phyloP scores from a whole-genome alignment of 208 protist species.

The Lotmaria passim region DNA sequence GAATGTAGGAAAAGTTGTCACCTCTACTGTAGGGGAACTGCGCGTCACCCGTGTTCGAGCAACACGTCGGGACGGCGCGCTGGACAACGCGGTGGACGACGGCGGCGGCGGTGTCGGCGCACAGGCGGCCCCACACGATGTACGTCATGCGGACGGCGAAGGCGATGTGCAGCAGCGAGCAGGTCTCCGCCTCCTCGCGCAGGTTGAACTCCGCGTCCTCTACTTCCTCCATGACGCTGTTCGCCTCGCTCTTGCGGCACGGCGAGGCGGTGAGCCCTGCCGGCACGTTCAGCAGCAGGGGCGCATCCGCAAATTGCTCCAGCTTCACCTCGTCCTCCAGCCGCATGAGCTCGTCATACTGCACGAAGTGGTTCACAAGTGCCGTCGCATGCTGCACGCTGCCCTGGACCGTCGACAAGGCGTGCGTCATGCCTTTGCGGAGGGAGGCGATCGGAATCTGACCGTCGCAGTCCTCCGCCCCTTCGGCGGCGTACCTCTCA shows the following conservation, averaged over 20 bases:
- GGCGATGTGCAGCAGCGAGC: slow-evolving; percentile 72
- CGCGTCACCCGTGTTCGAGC: not conserved
- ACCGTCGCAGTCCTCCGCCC: slow-evolving; percentile 72
- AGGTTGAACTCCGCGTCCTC: slow-evolving; percentile 53
- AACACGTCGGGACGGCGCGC: slow-evolving; percentile 14
- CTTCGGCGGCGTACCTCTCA: slow-evolving; percentile 44
- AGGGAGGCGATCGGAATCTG: slow-evolving; percentile 63
- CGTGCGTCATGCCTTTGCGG: slow-evolving; percentile 41
- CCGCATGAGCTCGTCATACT: slow-evolving; percentile 70
- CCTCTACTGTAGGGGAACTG: not conserved
- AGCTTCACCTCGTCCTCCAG: slow-evolving; percentile 67
- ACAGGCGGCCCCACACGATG: slow-evolving; percentile 72
- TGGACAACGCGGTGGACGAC: slow-evolving; percentile 21
- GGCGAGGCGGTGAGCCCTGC: slow-evolving; percentile 1
- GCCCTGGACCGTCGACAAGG: slow-evolving; percentile 41
- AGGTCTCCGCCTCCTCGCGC: slow-evolving; percentile 71
- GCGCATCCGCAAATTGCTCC: slow-evolving; percentile 82
- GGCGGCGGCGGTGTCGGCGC: slow-evolving; percentile 11
- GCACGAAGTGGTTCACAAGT: slow-evolving; percentile 69
- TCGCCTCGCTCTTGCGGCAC: not conserved
- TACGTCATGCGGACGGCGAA: slow-evolving; percentile 79
- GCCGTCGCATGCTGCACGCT: slow-evolving; percentile 46
- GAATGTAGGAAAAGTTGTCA: no score
- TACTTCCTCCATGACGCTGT: slow-evolving; percentile 9
- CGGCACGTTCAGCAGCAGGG: slow-evolving; percentile 63